Percentiles rank a stretch among this genome's conserved stretches.
Conservation (phyloP, 495 filamentous ascomycete genomes). For the Hyaloscypha hepaticicola region DNA sequence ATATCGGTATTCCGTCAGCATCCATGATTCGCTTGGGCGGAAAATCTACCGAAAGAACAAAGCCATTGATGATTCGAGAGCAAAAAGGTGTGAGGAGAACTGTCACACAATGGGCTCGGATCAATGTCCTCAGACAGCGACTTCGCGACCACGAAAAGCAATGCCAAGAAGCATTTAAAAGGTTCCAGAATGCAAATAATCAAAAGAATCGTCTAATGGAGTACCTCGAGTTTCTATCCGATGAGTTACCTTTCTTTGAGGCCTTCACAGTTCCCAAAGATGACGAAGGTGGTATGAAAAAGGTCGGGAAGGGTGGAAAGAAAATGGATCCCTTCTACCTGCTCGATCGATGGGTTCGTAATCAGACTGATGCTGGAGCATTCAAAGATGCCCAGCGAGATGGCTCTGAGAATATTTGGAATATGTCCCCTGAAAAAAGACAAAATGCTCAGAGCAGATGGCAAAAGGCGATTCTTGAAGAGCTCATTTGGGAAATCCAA, state of each 20-base stretch:
- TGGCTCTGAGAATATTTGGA: slow-evolving; percentile 49
- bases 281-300: slow-evolving; percentile 39
- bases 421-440: slow-evolving; percentile 42
- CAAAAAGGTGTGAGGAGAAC: slow-evolving; percentile 35
- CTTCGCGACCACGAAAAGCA: slow-evolving; percentile 14
- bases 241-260: slow-evolving; percentile 53
- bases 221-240: slow-evolving; percentile 59
- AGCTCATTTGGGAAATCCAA: slow-evolving; percentile 45
- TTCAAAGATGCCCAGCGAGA: slow-evolving; percentile 34
- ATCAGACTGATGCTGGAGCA: slow-evolving; percentile 44
- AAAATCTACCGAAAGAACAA: slow-evolving; percentile 55
- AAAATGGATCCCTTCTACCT: slow-evolving; percentile 51
- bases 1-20: slow-evolving; percentile 54
- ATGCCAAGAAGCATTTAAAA: slow-evolving; percentile 31
- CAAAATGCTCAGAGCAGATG: slow-evolving; percentile 42
- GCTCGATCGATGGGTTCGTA: slow-evolving; percentile 54
- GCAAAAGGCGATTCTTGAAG: slow-evolving; percentile 48
- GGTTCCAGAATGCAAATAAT: slow-evolving; percentile 22
- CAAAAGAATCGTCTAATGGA: slow-evolving; percentile 48
- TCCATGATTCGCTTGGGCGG: slow-evolving; percentile 67
- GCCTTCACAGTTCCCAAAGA: slow-evolving; percentile 51
- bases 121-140: slow-evolving; percentile 14
- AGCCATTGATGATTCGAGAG: slow-evolving; percentile 45
- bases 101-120: slow-evolving; percentile 18
- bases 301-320: slow-evolving; percentile 48